Base-by-base conservation (phyloP, 2,329 filamentous ascomycete genomes). In the Didymellaceae sp. region DNA sequence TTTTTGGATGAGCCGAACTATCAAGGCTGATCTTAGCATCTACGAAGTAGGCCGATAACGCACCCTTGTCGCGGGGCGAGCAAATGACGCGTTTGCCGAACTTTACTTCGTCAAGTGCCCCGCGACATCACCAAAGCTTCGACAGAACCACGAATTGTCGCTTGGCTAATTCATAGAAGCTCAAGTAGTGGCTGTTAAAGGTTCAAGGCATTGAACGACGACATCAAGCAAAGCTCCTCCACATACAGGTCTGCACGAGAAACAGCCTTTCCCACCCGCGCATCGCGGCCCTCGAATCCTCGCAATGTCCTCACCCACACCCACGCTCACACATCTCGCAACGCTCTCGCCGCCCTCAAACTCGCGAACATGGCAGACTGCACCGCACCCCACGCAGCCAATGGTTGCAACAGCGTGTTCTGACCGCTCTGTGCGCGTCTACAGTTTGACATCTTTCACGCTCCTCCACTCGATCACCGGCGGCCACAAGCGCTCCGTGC, bases 401-500 rank as follows among this genome's bases (percentile, higher is more conserved):
- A 83, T 97, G 53, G 80, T 97, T 64, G 94, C 93, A 49, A 97
- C 93, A 14, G 87, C 91, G 54, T 91, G 92, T 75, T 86, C 89
- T 51, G 86, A 89, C 72, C 96, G 94, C 70, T 87, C 87, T 28
- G 90, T 94, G 48, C 92, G 91, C 55, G 82, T 99, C 65, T 97
- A 95, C 80, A 96, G 90, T 40, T 85, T 97, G 40, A 84, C 84
- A 26, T 89, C 88, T 46, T 90, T 95, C 69, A 86, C 86, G 11
- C 83, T 90, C 40, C 87, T 96, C 68, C 91, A 87, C 66, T 84
- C 83, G 16, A 86, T 97, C 45, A 86, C 87, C 6, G 92, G 91
- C 53, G 94, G 93, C 6, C 94, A 99, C 76, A 90, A 91, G 62
- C 89, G 94, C 48, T 94, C 89, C 63, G 86, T 99, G n/a, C 85